phyloP scores from a whole-genome alignment of 2,329 filamentous ascomycete genomes.

The Ophiosphaerella korrae region DNA sequence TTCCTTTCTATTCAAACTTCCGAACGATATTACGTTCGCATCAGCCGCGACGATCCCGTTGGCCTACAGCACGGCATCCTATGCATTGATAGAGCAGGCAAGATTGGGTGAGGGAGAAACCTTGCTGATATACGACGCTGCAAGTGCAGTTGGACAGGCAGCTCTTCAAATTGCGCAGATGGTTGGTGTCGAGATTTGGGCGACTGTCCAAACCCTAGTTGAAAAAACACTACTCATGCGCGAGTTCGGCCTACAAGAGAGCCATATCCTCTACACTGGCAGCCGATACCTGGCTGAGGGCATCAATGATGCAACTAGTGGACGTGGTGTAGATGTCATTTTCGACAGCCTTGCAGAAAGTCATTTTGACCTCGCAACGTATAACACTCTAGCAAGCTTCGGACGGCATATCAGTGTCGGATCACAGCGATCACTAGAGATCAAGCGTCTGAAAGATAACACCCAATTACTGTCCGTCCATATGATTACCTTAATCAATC shows the following conservation, averaged over 20 bases:
- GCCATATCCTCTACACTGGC: conserved; percentile 38
- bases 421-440: background rate
- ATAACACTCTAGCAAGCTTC: conserved; percentile 50
- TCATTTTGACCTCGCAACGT: conserved; percentile 42
- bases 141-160: conserved; percentile 37
- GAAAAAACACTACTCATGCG: conserved; percentile 27
- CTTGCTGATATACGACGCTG: conserved; percentile 37
- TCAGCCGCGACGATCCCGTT: conserved; percentile 26
- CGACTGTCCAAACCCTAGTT: conserved; percentile 29
- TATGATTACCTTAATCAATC: conserved; percentile 11
- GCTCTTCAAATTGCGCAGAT: conserved; percentile 30
- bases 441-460: conserved; percentile 1
- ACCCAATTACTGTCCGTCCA: conserved; percentile 18
- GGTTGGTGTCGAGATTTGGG: conserved; percentile 27
- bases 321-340: conserved; percentile 44
- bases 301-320: conserved; percentile 31
- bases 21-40: conserved; percentile 28
- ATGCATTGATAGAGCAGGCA: conserved; percentile 37
- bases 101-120: conserved; percentile 39
- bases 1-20: conserved; percentile 24
- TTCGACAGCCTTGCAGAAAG: conserved; percentile 34
- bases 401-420: conserved; percentile 17
- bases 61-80: conserved; percentile 28
- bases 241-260: conserved; percentile 25
- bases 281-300: conserved; percentile 29